These are phyloP conservation scores for Yamadazyma ubonensis DNA, from an alignment of 805 yeast genomes.

Conservation along the genomic window DNA sequence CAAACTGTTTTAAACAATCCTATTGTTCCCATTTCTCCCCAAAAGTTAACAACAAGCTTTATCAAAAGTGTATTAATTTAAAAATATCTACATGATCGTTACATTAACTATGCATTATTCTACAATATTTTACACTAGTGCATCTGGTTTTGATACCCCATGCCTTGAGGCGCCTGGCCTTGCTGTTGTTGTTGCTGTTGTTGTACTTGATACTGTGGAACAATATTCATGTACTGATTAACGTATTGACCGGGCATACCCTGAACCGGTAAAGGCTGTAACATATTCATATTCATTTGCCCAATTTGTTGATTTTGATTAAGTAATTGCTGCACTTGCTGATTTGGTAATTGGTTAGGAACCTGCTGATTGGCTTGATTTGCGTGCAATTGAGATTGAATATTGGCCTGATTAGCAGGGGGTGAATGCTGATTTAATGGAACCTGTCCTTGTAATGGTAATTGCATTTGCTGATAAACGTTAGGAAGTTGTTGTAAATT, in stretches of 20 bases:
- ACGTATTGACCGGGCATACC: neutral
- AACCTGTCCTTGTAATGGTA: conserved; percentile 6
- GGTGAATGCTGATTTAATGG: conserved; percentile 1
- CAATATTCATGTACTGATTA: conserved; percentile 10
- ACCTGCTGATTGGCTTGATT: neutral
- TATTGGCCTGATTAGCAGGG: no score
- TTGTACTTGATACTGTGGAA: conserved; percentile 5
- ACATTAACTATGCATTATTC: conserved; percentile 4
- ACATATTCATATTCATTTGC: neutral
- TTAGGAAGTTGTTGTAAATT: conserved; percentile 8
- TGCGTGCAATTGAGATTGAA: conserved; percentile 2
- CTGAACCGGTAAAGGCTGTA: neutral
- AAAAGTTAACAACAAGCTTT: no score
- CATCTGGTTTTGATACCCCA: conserved; percentile 7
- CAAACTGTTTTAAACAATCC: no score
- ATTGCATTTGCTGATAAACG: conserved; percentile 6
- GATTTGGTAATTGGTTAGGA: neutral
- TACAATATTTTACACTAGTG: conserved; percentile 8
- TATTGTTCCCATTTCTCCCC: no score
- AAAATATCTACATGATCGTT: no score
- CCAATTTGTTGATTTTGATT: neutral
- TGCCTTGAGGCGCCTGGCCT: conserved; percentile 1
- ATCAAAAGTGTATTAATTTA: no score
- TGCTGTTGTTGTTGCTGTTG: neutral
- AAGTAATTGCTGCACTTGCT: neutral